Percentiles rank a stretch among this genome's conserved stretches.
These are phyloP conservation scores for Nannochloropsis granulata DNA, from an alignment of 108 stramenopile species.

Conservation along the genomic window DNA sequence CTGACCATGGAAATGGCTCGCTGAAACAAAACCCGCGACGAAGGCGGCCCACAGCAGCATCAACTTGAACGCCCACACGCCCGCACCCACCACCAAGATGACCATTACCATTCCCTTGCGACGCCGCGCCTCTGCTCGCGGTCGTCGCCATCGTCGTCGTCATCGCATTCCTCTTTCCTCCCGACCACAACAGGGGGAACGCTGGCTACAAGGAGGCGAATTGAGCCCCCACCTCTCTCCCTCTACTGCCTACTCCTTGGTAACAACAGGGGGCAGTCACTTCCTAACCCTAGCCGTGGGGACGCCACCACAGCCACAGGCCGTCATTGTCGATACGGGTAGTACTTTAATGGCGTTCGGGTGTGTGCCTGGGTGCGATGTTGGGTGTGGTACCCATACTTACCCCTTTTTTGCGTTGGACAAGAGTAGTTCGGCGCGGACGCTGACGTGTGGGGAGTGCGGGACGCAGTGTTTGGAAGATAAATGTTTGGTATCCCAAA, in stretches of 20 bases:
- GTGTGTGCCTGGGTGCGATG: not conserved
- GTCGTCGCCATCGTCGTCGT: too few species aligned
- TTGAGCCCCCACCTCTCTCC: too few species aligned
- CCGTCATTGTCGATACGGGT: not conserved
- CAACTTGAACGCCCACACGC: too few species aligned
- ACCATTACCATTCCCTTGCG: too few species aligned
- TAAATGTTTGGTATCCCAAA: not conserved
- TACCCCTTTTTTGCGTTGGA: not conserved
- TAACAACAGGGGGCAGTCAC: not conserved
- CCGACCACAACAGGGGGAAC: too few species aligned
- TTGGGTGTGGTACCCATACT: not conserved
- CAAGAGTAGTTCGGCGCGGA: not conserved
- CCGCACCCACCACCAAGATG: too few species aligned
- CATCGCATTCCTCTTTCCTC: too few species aligned
- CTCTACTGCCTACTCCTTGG: not conserved
- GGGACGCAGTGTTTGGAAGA: not conserved
- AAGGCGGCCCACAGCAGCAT: too few species aligned
- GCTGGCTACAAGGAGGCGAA: too few species aligned
- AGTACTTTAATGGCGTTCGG: not conserved
- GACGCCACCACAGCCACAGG: not conserved
- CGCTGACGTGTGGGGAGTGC: not conserved
- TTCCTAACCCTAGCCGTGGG: not conserved
- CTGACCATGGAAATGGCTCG: too few species aligned
- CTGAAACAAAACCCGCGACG: too few species aligned
- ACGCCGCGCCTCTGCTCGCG: too few species aligned